These are phyloP conservation scores for Trichoderma afroharzianum DNA, from an alignment of 2,329 filamentous ascomycete genomes.

Conservation along the genomic window DNA sequence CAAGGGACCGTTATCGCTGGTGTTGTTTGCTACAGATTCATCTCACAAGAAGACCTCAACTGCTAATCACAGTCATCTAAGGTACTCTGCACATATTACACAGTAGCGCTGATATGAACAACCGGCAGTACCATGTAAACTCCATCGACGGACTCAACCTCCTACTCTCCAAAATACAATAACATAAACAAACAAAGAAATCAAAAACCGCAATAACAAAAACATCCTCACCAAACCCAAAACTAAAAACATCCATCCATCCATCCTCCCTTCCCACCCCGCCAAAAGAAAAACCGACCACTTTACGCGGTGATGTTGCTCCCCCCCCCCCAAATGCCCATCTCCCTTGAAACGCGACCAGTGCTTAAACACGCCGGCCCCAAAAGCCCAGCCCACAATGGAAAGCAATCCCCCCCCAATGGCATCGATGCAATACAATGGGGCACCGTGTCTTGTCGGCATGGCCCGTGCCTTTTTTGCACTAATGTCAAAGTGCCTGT, in stretches of 20 bases:
- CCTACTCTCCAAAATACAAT: not conserved
- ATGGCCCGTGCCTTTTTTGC: constrained; percentile 11
- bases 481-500: not conserved
- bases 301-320: not conserved
- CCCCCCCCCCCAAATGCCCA: not conserved
- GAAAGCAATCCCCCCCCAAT: not conserved
- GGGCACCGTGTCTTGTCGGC: not conserved
- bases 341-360: constrained; percentile 3
- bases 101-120: not conserved
- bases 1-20: not conserved
- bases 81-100: not conserved
- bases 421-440: not conserved
- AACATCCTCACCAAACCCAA: not conserved
- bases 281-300: not conserved
- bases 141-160: not conserved
- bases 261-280: not conserved
- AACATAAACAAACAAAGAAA: not conserved
- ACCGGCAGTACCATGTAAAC: not conserved
- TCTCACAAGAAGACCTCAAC: not conserved
- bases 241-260: not conserved
- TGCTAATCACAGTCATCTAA: not conserved
- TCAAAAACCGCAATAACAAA: not conserved
- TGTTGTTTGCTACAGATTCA: not conserved
- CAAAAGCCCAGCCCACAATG: not conserved
- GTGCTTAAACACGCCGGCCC: not conserved